These are phyloP conservation scores for Albugo candida DNA, from an alignment of 352 stramenopile species.

Conservation along the genomic window DNA sequence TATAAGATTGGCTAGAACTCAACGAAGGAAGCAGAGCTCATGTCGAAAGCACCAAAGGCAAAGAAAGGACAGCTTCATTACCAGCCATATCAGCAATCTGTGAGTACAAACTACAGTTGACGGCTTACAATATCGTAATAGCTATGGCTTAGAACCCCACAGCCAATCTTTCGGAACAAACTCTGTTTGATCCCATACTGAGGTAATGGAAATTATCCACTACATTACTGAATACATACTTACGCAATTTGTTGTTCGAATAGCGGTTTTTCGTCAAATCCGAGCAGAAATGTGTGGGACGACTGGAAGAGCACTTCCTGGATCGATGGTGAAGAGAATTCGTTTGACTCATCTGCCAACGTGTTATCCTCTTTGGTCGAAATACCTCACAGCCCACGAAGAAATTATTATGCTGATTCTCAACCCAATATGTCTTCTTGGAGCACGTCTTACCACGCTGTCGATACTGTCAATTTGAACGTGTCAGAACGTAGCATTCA, in stretches of 20 bases:
- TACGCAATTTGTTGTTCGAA: neutral
- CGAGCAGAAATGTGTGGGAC: constrained; percentile 74
- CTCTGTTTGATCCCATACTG: neutral
- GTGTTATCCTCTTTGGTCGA: no score
- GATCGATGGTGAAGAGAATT: no score
- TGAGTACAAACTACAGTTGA: neutral
- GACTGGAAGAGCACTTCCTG: constrained; percentile 42
- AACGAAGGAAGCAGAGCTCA: constrained; percentile 6
- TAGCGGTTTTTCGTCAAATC: constrained; percentile 55
- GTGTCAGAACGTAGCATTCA: no score
- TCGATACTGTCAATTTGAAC: no score
- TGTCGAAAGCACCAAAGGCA: constrained; percentile 65
- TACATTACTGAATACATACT: neutral
- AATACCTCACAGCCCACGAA: no score
- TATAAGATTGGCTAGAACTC: no score
- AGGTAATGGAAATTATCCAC: neutral
- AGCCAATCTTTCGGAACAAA: neutral
- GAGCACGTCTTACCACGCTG: no score
- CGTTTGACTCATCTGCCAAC: neutral
- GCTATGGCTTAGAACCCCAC: neutral
- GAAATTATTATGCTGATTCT: no score
- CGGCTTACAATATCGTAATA: neutral
- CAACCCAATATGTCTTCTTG: no score
- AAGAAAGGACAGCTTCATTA: constrained; percentile 59
- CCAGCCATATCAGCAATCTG: constrained; percentile 40